These are phyloP conservation scores for Aspergillus novofumigatus DNA, from an alignment of 2,329 filamentous ascomycete genomes.

Conservation along the genomic window DNA sequence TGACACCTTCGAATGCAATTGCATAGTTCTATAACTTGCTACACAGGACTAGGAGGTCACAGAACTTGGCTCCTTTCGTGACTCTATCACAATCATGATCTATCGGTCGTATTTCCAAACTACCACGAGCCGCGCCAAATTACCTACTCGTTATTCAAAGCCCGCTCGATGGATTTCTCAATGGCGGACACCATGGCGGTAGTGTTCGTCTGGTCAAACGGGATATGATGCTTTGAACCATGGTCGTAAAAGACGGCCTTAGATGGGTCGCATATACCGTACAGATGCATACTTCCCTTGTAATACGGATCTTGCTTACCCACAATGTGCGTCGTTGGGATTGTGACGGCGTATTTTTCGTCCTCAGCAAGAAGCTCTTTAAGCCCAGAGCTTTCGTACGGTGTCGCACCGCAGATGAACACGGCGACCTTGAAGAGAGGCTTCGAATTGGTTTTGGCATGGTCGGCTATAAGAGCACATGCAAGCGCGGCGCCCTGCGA, in stretches of 20 bases:
- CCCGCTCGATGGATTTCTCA: slow-evolving; percentile 23
- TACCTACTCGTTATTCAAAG: slow-evolving; percentile 7
- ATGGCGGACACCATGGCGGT: slow-evolving; percentile 24
- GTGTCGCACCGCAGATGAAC: slow-evolving; percentile 26
- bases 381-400: slow-evolving; percentile 22
- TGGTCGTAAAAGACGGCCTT: slow-evolving; percentile 34
- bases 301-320: slow-evolving; percentile 34
- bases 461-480: slow-evolving; percentile 21
- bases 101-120: neutral
- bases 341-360: slow-evolving; percentile 21
- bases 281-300: slow-evolving; percentile 26
- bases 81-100: neutral
- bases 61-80: neutral
- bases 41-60: neutral
- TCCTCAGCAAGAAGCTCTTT: slow-evolving; percentile 10
- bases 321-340: slow-evolving; percentile 39
- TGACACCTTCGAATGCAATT: neutral
- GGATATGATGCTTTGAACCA: slow-evolving; percentile 30
- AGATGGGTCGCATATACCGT: slow-evolving; percentile 30
- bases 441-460: slow-evolving; percentile 16
- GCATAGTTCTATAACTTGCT: neutral
- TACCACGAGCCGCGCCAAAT: neutral
- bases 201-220: slow-evolving; percentile 29
- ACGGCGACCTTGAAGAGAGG: slow-evolving; percentile 29
- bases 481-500: slow-evolving; percentile 30